phyloP scores from a whole-genome alignment of 2,329 filamentous ascomycete species.

The Zymoseptoria pseudotritici region DNA sequence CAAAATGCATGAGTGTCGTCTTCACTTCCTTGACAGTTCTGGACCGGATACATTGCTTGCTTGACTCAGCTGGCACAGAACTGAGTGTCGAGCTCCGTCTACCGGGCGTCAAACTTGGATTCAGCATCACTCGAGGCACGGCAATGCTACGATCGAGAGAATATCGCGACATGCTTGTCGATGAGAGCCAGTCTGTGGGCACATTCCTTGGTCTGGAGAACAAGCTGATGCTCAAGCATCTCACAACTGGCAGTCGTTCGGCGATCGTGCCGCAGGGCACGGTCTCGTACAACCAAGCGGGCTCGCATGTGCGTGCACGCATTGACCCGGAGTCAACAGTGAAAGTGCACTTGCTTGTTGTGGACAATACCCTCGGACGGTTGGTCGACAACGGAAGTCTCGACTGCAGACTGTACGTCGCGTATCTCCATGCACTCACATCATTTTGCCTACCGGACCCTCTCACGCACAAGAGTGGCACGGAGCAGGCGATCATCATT shows the following conservation, averaged over 20 bases:
- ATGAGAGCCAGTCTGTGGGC: conserved; percentile 51
- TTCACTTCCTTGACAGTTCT: neutral
- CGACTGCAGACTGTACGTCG: conserved; percentile 31
- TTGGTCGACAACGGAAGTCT: conserved; percentile 25
- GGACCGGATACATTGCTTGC: neutral
- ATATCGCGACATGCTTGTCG: conserved; percentile 25
- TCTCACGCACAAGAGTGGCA: conserved; percentile 53
- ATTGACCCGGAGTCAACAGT: neutral
- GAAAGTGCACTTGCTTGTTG: neutral
- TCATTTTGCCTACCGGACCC: conserved; percentile 51
- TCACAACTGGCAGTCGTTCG: conserved; percentile 27
- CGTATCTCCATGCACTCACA: conserved; percentile 53
- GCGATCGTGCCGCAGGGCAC: conserved; percentile 41
- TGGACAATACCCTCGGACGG: neutral
- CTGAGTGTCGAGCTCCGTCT: neutral
- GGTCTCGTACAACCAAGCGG: conserved; percentile 24
- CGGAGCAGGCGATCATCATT: conserved; percentile 43
- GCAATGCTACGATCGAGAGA: conserved; percentile 13
- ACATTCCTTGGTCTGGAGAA: conserved; percentile 53
- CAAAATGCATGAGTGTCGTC: neutral
- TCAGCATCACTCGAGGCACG: neutral
- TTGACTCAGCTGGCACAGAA: no score
- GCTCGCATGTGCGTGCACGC: neutral
- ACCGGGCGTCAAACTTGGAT: neutral
- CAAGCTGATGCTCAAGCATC: conserved; percentile 30